Evolutionary conservation across 2,329 filamentous ascomycete species (phyloP).

Genomic region (Daldinia eschscholtzii): DNA sequence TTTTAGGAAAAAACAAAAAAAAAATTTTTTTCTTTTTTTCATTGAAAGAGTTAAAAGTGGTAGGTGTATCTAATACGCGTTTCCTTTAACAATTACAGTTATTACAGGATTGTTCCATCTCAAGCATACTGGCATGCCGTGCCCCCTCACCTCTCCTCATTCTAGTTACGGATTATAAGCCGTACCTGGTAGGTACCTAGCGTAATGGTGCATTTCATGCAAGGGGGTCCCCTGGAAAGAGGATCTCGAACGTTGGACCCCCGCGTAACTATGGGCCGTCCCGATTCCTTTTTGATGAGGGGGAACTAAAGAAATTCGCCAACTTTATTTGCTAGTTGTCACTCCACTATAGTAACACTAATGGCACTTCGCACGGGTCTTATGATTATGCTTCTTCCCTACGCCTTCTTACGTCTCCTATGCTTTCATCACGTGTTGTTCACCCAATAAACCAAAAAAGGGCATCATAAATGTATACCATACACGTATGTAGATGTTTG

Average conservation of each 20-base stretch:
- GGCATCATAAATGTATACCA: not conserved
- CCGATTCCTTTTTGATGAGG: conserved; percentile 17
- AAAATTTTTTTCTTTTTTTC: too few species aligned
- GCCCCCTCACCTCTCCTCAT: not conserved
- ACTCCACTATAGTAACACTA: not conserved
- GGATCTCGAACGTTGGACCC: conserved; percentile 23
- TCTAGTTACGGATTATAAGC: not conserved
- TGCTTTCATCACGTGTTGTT: not conserved
- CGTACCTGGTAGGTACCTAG: not conserved
- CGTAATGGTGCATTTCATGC: conserved; percentile 8
- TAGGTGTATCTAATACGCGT: not conserved
- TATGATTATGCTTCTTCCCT: not conserved
- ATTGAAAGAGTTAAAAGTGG: too few species aligned
- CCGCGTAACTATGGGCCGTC: conserved; percentile 28
- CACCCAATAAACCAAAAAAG: not conserved
- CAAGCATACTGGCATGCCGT: not conserved
- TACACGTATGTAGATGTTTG: not conserved
- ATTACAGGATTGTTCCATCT: not conserved
- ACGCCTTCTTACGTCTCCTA: too few species aligned
- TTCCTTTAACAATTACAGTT: not conserved
- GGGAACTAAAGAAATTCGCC: conserved; percentile 8
- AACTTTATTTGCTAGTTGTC: conserved; percentile 1
- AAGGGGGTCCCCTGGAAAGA: conserved; percentile 17
- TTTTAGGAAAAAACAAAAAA: too few species aligned
- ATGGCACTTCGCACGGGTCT: not conserved